Evolutionary conservation across 2,329 filamentous ascomycete genomes (phyloP), one percentile per base, ranked within the genome.

Genomic region (Aspergillus latus): DNA sequence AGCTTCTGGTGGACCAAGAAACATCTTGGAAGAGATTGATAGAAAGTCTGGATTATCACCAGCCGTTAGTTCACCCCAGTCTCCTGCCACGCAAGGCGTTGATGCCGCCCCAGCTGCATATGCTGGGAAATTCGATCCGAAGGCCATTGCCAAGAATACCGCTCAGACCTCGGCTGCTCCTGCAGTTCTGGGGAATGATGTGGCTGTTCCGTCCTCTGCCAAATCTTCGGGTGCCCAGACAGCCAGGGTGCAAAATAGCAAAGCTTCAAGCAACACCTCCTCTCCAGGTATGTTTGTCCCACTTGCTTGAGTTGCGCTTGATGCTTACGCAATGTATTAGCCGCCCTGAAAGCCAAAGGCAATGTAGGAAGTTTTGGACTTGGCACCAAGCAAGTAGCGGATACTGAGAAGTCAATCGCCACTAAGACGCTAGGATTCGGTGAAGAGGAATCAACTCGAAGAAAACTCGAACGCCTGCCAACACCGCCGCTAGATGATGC

Each of bases 391-490:
- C 77, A 83, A 42, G 80, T 80, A 50, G 74, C 78, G 48, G 90
- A 91, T 52, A 73, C 73, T 21, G 88, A 90, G 50, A 91, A 89
- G 67, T 72, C 82, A 3, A 79, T 84, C 3, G 79, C 84, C 16
- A 91, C 90, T 68, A 88, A 87, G 64, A 91, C 89, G 59, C 79
- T 96, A 21, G 87, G 92, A 64, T 87, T 97, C 65, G 92, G 89
- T 59, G 93, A 97, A 68, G 93, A 97, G 66, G 90, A 96, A 66
- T 87, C 86, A 32, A 88, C 88, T 2, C 87, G 89, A 68, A 89
- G 92, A 71, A 97, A 95, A 77, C 84, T 99, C 62, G 91, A 91
- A 70, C 94, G 92, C 76, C 85, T 99, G 59, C 92, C 93, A 56
- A 88, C 88, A 62, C 84, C 90, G 57, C 84, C 88, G 52, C 79